phyloP scores from a whole-genome alignment of 1,284 basidiomycete genomes.

The Ustilago tritici region DNA sequence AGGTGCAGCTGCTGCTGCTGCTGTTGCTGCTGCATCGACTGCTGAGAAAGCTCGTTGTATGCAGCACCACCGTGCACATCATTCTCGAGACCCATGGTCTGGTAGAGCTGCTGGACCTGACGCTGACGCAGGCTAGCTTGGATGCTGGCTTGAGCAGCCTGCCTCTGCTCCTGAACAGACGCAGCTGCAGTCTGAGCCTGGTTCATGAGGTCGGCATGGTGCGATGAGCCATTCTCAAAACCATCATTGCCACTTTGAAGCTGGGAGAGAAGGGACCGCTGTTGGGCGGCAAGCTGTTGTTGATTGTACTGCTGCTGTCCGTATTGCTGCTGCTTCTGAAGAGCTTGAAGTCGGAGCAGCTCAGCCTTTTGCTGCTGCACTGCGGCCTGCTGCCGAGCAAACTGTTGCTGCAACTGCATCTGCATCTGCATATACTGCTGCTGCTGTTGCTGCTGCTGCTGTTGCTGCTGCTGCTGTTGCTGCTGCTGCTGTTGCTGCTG shows the following conservation, averaged over 20 bases:
- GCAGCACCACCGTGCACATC: constrained; percentile 4
- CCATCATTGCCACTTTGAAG: constrained; percentile 43
- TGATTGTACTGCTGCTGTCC: constrained; percentile 33
- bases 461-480: constrained; percentile 37
- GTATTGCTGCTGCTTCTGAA: constrained; percentile 53
- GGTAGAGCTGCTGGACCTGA: constrained; percentile 57
- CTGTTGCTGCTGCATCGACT: constrained; percentile 39
- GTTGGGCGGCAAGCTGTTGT: constrained; percentile 56
- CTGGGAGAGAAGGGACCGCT: constrained; percentile 58
- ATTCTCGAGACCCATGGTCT: constrained; percentile 46
- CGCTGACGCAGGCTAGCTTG: constrained; percentile 62
- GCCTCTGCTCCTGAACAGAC: constrained; percentile 57
- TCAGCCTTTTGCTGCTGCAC: constrained; percentile 56
- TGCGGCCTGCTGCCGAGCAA: constrained; percentile 48
- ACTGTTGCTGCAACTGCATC: constrained; percentile 54
- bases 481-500: constrained; percentile 44
- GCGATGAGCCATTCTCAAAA: constrained; percentile 33
- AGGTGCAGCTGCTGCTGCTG: constrained; percentile 45
- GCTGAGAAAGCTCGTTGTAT: constrained; percentile 21
- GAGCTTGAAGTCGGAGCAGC: constrained; percentile 55
- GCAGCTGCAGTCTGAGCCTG: constrained; percentile 32
- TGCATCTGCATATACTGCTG: constrained; percentile 56
- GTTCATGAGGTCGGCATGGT: constrained; percentile 26
- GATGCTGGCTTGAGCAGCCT: constrained; percentile 61
- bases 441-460: constrained; percentile 41